Percentiles rank a stretch among this genome's conserved stretches.
These are phyloP conservation scores for Pontederia paniculata DNA, from an alignment of 176 grass and related monocot species.

Conservation along the genomic window DNA sequence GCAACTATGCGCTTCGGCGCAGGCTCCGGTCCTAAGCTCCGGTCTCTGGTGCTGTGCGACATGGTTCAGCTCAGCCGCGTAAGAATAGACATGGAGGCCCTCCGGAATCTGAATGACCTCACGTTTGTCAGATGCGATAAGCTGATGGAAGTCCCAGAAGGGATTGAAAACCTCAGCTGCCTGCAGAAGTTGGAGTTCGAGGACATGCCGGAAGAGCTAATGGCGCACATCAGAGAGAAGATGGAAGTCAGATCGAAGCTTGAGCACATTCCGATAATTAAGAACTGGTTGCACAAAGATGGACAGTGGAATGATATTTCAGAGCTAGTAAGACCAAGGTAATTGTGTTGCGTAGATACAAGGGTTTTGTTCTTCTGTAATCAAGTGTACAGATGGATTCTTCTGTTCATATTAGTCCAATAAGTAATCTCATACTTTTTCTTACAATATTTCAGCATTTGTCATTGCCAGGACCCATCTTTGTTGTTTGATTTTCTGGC, in stretches of 20 bases:
- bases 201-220: slow-evolving; percentile 23
- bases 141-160: slow-evolving; percentile 23
- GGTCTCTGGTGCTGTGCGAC: slow-evolving; percentile 15
- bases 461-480: no score
- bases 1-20: slow-evolving; percentile 18
- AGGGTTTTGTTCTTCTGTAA: no score
- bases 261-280: slow-evolving; percentile 7
- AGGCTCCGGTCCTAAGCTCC: slow-evolving; percentile 14
- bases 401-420: no score
- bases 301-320: neutral
- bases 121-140: slow-evolving; percentile 14
- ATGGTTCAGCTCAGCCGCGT: slow-evolving; percentile 23
- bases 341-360: no score
- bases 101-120: slow-evolving; percentile 8
- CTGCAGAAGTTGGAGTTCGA: slow-evolving; percentile 25
- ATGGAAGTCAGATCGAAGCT: neutral
- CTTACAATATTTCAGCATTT: no score
- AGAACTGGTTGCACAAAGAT: slow-evolving; percentile 4
- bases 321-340: no score
- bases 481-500: no score
- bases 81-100: slow-evolving; percentile 20
- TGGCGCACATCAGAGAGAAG: slow-evolving; percentile 1
- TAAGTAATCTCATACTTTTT: no score
- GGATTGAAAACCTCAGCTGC: slow-evolving; percentile 21
- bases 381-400: no score